A percentile compares a stretch with the other conserved stretches of the same genome.
phyloP scores from a whole-genome alignment of 1,139 yeast species.

The Candida sanyaensis region DNA sequence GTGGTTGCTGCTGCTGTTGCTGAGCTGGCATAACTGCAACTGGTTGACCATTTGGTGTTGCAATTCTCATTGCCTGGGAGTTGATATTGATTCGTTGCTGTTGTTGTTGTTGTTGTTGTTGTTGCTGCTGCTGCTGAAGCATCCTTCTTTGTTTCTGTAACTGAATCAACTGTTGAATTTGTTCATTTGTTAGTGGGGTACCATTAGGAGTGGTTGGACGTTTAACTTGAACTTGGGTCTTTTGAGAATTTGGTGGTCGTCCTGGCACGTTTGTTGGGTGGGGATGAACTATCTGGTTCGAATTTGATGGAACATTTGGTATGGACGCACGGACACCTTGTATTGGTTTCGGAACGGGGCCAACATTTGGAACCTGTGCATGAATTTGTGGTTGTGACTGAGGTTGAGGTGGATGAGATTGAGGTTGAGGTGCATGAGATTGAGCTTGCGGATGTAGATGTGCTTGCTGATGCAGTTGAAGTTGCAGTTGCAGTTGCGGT shows the following conservation, averaged over 20 bases:
- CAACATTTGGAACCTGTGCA: not conserved
- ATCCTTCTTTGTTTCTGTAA: constrained; percentile 53
- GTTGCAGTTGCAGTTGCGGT: constrained; percentile 15
- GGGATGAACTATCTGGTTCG: constrained; percentile 4
- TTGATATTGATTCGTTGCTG: constrained; percentile 6
- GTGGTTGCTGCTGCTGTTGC: constrained; percentile 9
- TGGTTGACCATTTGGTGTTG: not conserved
- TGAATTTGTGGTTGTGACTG: constrained; percentile 3
- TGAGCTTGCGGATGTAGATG: constrained; percentile 12
- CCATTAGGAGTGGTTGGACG: constrained; percentile 53
- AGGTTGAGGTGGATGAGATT: constrained; percentile 11
- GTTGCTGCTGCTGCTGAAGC: constrained; percentile 42
- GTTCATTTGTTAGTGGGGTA: constrained; percentile 56
- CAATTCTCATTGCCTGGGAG: not conserved
- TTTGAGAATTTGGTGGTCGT: not conserved
- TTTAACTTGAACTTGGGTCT: constrained; percentile 16
- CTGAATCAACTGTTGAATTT: constrained; percentile 54
- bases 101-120: constrained; percentile 16
- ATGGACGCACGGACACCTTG: not conserved
- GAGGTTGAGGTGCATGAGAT: constrained; percentile 9
- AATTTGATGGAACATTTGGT: constrained; percentile 1
- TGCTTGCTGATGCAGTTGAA: constrained; percentile 10
- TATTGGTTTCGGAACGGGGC: not conserved
- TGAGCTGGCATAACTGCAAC: constrained; percentile 10
- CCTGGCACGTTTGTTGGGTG: constrained; percentile 2